These are phyloP conservation scores for Balakata baccata DNA, from an alignment of 345 rosid genomes.

Conservation along the genomic window DNA sequence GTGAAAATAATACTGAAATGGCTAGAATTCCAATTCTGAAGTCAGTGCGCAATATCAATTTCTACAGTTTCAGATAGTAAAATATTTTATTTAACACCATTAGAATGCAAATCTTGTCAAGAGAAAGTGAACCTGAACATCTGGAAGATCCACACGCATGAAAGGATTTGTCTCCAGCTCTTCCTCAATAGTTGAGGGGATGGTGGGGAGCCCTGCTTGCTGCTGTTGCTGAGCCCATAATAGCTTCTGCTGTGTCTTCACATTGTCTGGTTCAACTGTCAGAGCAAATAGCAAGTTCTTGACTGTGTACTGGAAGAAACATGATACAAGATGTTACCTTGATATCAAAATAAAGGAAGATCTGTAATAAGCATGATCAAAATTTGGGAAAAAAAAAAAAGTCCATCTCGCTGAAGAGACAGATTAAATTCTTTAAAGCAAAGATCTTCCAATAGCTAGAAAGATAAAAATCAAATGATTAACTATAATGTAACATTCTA, in stretches of 20 bases:
- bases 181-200: slow-evolving; percentile 85
- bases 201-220: slow-evolving; percentile 64
- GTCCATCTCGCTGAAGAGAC: neutral
- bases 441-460: neutral
- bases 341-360: neutral
- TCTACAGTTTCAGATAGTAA: no score
- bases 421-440: neutral
- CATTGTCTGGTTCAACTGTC: slow-evolving; percentile 73
- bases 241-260: slow-evolving; percentile 61
- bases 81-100: neutral
- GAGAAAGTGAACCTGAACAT: slow-evolving; percentile 46
- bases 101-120: neutral
- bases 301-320: slow-evolving; percentile 64
- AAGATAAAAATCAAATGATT: neutral
- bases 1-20: neutral
- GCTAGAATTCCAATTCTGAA: neutral
- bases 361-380: neutral
- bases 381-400: neutral
- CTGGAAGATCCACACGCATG: slow-evolving; percentile 65
- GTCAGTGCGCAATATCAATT: neutral
- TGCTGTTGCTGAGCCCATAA: slow-evolving; percentile 77
- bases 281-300: slow-evolving; percentile 86
- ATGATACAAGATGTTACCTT: slow-evolving; percentile 10
- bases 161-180: slow-evolving; percentile 86
- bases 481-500: neutral